Evolutionary conservation across 2,329 filamentous ascomycete species (phyloP).

Genomic region (Purpureocillium takamizusanense): DNA sequence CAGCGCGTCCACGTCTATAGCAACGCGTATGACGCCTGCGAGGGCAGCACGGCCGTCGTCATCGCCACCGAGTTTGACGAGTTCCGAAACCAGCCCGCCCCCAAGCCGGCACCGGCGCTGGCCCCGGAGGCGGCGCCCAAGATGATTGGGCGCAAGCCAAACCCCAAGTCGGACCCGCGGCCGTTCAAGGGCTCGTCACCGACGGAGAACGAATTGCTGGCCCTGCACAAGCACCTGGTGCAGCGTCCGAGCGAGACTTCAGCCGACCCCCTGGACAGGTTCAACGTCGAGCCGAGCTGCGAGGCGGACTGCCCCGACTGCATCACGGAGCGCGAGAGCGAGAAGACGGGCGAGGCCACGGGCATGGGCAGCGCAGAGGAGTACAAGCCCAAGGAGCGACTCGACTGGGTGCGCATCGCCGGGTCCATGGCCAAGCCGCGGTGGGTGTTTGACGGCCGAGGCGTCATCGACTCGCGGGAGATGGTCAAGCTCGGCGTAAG

Average conservation of each 20-base stretch:
- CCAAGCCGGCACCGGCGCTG: constrained; percentile 17
- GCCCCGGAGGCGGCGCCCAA: constrained; percentile 17
- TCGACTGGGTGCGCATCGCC: constrained; percentile 44
- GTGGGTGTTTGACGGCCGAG: constrained; percentile 49
- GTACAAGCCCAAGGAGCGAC: constrained; percentile 34
- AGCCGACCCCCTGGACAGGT: constrained; percentile 36
- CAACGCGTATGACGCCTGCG: constrained; percentile 40
- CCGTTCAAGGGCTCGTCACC: constrained; percentile 29
- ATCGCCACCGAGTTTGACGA: constrained; percentile 50
- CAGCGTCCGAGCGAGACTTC: constrained; percentile 17
- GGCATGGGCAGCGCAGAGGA: constrained; percentile 34
- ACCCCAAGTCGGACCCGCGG: constrained; percentile 34
- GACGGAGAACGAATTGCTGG: constrained; percentile 35
- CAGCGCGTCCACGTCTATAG: constrained; percentile 37
- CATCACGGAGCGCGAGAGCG: constrained; percentile 27
- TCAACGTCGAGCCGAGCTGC: constrained; percentile 35
- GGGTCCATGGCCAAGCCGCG: constrained; percentile 41
- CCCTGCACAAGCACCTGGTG: constrained; percentile 38
- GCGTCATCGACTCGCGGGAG: constrained; percentile 38
- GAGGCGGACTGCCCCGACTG: constrained; percentile 41
- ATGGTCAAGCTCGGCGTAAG: constrained; percentile 41
- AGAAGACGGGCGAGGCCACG: constrained; percentile 27
- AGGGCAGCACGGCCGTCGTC: constrained; percentile 38
- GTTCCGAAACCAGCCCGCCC: constrained; percentile 35
- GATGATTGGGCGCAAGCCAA: constrained; percentile 25